Conservation (phyloP, 208 protist species). For the Trichomonas tenax region DNA sequence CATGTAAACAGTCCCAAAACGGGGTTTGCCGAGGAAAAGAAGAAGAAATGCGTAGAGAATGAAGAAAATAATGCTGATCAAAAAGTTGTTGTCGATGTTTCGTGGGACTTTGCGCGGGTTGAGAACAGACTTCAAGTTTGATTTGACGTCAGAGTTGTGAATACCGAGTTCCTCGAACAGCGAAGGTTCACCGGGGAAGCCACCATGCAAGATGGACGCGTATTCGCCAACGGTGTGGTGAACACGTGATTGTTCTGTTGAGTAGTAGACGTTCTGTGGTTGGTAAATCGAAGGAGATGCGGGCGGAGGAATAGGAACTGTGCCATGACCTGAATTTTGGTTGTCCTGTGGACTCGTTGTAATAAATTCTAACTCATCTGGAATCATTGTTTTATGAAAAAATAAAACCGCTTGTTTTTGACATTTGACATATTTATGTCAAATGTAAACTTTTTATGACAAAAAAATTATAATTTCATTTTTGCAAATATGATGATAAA, state of each 20-base stretch:
- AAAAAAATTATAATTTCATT: too few species aligned
- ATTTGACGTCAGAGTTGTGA: not conserved
- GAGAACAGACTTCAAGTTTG: not conserved
- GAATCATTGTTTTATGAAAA: not conserved
- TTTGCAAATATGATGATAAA: too few species aligned
- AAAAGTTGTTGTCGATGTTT: not conserved
- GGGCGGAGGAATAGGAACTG: not conserved
- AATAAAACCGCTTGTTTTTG: too few species aligned
- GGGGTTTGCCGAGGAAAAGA: not conserved
- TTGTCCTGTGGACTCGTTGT: not conserved
- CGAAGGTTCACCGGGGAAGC: not conserved
- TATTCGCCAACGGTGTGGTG: not conserved
- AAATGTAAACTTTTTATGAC: too few species aligned
- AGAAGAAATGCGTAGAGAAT: not conserved
- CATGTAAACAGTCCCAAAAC: not conserved
- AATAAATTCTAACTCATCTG: not conserved
- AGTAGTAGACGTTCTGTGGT: not conserved
- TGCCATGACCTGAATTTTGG: not conserved
- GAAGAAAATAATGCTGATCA: not conserved
- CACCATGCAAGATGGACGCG: not conserved
- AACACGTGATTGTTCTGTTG: not conserved
- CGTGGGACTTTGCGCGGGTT: not conserved
- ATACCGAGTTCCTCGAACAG: conserved; percentile 12
- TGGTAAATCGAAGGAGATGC: too few species aligned
- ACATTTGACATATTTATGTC: too few species aligned